phyloP scores from a whole-genome alignment of 805 yeast genomes.

The Metschnikowia shivogae region DNA sequence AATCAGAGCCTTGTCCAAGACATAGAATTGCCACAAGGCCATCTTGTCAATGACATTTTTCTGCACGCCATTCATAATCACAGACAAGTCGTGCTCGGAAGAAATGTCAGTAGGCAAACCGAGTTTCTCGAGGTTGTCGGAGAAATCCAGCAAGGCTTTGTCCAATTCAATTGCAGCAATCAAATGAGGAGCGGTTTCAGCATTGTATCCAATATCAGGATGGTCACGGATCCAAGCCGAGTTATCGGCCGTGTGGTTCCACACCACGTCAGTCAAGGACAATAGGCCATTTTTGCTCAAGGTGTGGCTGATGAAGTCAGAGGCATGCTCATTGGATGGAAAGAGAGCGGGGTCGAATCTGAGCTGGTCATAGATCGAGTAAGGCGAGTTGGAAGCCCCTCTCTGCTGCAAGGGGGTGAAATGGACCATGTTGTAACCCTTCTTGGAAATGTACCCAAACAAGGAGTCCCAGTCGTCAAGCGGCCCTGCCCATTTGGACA shows the following conservation, averaged over 20 bases:
- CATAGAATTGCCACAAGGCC: slow-evolving; percentile 86
- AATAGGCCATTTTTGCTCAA: slow-evolving; percentile 58
- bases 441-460: slow-evolving; percentile 56
- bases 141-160: slow-evolving; percentile 58
- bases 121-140: slow-evolving; percentile 49
- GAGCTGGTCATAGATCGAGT: slow-evolving; percentile 84
- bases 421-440: slow-evolving; percentile 94
- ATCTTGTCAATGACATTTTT: slow-evolving; percentile 61
- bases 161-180: slow-evolving; percentile 83
- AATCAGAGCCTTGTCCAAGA: slow-evolving; percentile 50
- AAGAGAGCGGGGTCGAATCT: slow-evolving; percentile 67
- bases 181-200: slow-evolving; percentile 85
- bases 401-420: slow-evolving; percentile 90
- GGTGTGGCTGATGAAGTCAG: slow-evolving; percentile 43
- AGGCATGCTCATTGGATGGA: slow-evolving; percentile 50
- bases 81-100: slow-evolving; percentile 50
- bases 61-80: slow-evolving; percentile 64
- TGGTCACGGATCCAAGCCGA: slow-evolving; percentile 80
- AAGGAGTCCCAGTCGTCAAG: slow-evolving; percentile 60
- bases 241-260: slow-evolving; percentile 92
- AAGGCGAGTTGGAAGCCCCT: slow-evolving; percentile 90
- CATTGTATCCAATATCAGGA: slow-evolving; percentile 89
- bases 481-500: slow-evolving; percentile 89
- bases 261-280: slow-evolving; percentile 85
- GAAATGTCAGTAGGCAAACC: slow-evolving; percentile 60